Evolutionary conservation across 2,329 filamentous ascomycete species (phyloP).

Genomic region (Clonostachys rhizophaga): DNA sequence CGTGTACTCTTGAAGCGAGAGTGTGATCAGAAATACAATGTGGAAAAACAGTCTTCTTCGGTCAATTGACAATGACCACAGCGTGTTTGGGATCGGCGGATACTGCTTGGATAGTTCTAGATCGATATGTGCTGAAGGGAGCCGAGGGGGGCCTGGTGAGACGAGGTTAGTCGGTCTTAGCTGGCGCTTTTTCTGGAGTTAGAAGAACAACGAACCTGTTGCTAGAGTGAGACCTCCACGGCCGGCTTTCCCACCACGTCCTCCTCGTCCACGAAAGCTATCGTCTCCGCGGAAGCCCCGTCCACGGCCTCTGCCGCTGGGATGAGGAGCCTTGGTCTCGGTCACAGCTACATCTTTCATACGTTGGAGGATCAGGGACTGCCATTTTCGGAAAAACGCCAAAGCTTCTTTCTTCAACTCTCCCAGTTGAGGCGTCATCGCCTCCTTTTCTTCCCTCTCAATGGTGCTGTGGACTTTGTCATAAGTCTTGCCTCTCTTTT

Average conservation of each 20-base stretch:
- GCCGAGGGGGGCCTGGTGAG: slow-evolving; percentile 28
- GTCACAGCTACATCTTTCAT: slow-evolving; percentile 63
- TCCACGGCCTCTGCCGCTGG: slow-evolving; percentile 25
- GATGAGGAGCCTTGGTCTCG: slow-evolving; percentile 19
- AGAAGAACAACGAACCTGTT: slow-evolving; percentile 23
- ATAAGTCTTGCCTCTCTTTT: slow-evolving; percentile 10
- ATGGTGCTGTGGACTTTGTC: slow-evolving; percentile 17
- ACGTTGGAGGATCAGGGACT: slow-evolving; percentile 62
- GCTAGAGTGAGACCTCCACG: slow-evolving; percentile 19
- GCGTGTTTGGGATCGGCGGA: slow-evolving; percentile 53
- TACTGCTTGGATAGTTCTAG: slow-evolving; percentile 44
- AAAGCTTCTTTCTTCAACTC: slow-evolving; percentile 68
- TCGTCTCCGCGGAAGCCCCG: slow-evolving; percentile 17
- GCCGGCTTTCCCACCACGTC: slow-evolving; percentile 21
- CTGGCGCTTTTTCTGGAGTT: neutral
- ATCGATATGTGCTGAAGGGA: slow-evolving; percentile 36
- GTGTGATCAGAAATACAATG: slow-evolving; percentile 63
- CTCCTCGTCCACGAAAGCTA: slow-evolving; percentile 17
- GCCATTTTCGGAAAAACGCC: slow-evolving; percentile 76
- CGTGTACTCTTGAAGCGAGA: slow-evolving; percentile 75
- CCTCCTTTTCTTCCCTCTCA: slow-evolving; percentile 22
- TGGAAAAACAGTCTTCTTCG: slow-evolving; percentile 67
- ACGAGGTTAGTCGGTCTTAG: slow-evolving; percentile 9
- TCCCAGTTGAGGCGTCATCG: slow-evolving; percentile 40
- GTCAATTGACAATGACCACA: slow-evolving; percentile 54